phyloP scores from a whole-genome alignment of 352 stramenopile genomes.

The Pythium scleroteichum region DNA sequence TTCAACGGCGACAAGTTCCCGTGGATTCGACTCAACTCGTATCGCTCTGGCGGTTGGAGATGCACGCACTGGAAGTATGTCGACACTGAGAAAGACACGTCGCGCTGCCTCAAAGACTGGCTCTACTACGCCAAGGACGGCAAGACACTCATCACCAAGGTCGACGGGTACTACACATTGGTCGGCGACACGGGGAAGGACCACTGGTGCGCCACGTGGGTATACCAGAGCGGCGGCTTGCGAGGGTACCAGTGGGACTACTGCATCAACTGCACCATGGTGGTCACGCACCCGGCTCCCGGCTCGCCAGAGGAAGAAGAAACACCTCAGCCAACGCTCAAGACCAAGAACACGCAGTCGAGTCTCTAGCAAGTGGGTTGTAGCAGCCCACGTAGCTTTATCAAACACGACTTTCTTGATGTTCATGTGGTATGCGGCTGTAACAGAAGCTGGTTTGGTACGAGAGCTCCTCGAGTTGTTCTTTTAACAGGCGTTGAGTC shows the following conservation, averaged over 20 bases:
- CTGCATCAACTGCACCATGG: background rate
- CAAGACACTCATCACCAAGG: background rate
- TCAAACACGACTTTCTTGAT: no score
- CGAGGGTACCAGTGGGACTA: background rate
- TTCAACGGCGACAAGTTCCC: no score
- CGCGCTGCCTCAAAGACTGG: background rate
- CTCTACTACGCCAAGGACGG: background rate
- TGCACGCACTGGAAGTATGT: no score
- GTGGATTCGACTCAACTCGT: no score
- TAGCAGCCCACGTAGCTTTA: no score
- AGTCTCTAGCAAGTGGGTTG: no score
- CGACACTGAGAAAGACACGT: no score
- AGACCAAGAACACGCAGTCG: background rate
- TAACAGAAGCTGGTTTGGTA: no score
- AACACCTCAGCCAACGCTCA: background rate
- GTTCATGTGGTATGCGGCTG: no score
- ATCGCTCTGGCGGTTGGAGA: no score
- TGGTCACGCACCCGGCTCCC: background rate
- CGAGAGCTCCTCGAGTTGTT: no score
- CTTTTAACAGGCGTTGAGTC: no score
- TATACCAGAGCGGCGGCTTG: background rate
- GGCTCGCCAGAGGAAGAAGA: background rate
- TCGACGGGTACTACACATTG: background rate
- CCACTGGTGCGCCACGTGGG: background rate
- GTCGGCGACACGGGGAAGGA: background rate